Base-by-base conservation (phyloP, 176 grass and related monocot genomes). In the Calamus simplicifolius region DNA sequence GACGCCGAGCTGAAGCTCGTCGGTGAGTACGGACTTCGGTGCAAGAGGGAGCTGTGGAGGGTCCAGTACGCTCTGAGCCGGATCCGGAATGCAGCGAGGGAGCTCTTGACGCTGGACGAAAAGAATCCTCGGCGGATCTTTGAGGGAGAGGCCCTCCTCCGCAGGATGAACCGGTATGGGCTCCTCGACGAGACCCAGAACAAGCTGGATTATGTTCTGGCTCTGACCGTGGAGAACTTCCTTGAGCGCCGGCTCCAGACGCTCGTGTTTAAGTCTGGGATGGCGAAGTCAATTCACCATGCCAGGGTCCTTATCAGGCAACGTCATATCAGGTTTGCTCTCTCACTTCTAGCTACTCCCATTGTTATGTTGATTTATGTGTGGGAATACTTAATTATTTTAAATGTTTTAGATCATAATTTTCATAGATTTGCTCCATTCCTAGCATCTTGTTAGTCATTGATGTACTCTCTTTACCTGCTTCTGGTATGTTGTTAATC, bases 271-370 rank as follows among this genome's bases (percentile, higher is more conserved):
- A 87, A 87, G 74, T 77, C 72, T 67, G 84, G 84, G 67, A 82
- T 87, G 84, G 84, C 84, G 0, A 87, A 87, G 66, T 87, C 79
- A 6, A 79, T 87, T 56, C 84, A 87, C 63, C 84, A 87, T 87
- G 84, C 84, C 19, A 72, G 84, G 66, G 79, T 87, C 30, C 70
- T 87, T 19, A 82, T 82, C 70, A 87, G 78, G 75, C 84, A 87
- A 25, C 74, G 66, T 8, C 84, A 87, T 50, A 87, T 87, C 43
- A 87, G 84, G 84, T 87, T 16, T 30, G 57, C 23, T 71, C 14
- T 58, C 69, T 50, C 8, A 43, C 35, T 43, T 43, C 35, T 43
- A 43, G 8, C 35, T 43, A 43, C 12, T 43, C 35, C 12, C 35
- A 6, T 43, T 43, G 12, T 43, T 43, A 43, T 23, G 21, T 43